A percentile compares a stretch with the other conserved stretches of the same genome.
phyloP scores from a whole-genome alignment of 495 filamentous ascomycete genomes.

The Lasiosphaeris hirsuta region DNA sequence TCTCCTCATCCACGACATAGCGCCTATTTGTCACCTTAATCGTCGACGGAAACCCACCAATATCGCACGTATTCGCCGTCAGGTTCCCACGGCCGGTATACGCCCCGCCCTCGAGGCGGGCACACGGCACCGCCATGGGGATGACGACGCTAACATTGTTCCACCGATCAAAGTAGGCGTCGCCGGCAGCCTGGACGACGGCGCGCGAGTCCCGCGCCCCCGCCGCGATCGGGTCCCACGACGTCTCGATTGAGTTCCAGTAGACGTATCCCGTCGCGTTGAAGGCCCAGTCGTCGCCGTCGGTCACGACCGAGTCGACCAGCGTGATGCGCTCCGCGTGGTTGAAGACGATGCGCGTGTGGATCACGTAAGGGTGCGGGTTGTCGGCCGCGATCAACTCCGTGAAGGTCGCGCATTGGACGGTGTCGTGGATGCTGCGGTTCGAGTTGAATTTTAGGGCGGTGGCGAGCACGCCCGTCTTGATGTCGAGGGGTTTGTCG shows the following conservation, averaged over 20 bases:
- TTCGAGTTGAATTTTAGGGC: constrained; percentile 40
- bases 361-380: constrained; percentile 35
- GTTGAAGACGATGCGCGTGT: background rate
- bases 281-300: constrained; percentile 41
- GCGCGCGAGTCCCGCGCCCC: constrained; percentile 29
- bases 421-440: constrained; percentile 42
- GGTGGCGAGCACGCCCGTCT: constrained; percentile 35
- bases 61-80: constrained; percentile 33
- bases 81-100: constrained; percentile 34
- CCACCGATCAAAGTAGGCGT: constrained; percentile 41
- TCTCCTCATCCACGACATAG: constrained; percentile 49
- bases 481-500: constrained; percentile 33
- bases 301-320: constrained; percentile 28
- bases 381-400: constrained; percentile 45
- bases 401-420: constrained; percentile 44
- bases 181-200: constrained; percentile 37
- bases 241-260: constrained; percentile 31
- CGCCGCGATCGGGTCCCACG: constrained; percentile 40
- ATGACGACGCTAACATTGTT: constrained; percentile 27
- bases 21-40: constrained; percentile 38
- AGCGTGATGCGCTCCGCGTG: background rate
- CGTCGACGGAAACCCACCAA: constrained; percentile 33
- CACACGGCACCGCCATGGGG: constrained; percentile 40
- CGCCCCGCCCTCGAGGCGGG: constrained; percentile 19
- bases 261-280: constrained; percentile 42